Evolutionary conservation across 116 monocot genomes (phyloP), one percentile per base, ranked within the genome.

Genomic region (Papilionanthe hybrid): DNA sequence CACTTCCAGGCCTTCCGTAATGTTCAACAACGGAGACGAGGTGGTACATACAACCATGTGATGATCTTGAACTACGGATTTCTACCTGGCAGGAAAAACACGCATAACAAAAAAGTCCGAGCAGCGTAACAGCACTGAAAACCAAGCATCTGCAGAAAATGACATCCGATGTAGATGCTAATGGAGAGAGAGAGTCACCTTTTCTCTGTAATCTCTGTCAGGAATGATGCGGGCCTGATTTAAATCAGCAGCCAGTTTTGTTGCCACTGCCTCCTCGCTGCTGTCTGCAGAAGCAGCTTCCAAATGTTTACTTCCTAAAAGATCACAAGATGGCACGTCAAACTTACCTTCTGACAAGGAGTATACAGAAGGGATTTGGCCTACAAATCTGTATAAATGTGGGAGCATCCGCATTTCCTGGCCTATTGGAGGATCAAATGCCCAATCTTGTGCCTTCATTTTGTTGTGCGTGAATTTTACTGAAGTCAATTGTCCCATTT

Each of bases 1-100:
- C 94, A 78, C 91, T 88, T 71, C 93, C 98, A 72, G 83, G 82
- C 76, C 42, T 85, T 69, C 97, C 98, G 76, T 94, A 93, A 84
- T 98, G 98, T 78, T 92, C 98, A 50, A 94, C 90, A 27, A 93
- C 94, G 60, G 98, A 90, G 32, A 77, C 80, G 28, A 98, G 90
- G 12, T 80, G 32, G 79, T 93, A 94, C 44, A 77, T 77, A 67
- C 28, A 81, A 69, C 55, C 79, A 55, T 44, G 83, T 48, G 80
- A 82, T 80, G 80, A 49, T 55, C 53, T 48, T 12, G 72, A 74
- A 77, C 1, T 25, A 42, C 6, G 11, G 75, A 75, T 75, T 75
- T 50, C 25, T 48, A 47, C 50, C 75, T 75, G 75, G 49, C n/a
- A 23, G 42, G 75, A 49, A 20, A 73, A 44, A 15, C 9, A 25